A percentile compares a stretch with the other conserved stretches of the same genome.
phyloP scores from a whole-genome alignment of 306 rosid species.

The Fagus crenata region DNA sequence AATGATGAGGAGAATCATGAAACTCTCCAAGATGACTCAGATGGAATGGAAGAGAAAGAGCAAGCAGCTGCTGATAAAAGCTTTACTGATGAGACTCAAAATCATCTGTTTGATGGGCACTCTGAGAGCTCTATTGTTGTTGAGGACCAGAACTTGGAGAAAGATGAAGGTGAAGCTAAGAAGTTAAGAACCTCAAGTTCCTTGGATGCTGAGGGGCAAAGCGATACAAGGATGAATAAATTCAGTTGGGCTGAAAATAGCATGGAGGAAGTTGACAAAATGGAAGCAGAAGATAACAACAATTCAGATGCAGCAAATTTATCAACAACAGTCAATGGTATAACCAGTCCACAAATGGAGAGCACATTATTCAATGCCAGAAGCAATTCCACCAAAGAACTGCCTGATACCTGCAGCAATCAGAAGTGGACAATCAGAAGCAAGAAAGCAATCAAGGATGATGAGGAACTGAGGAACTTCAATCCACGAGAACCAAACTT shows the following conservation, averaged over 20 bases:
- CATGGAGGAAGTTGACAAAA: neutral
- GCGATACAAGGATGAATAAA: slow-evolving; percentile 9
- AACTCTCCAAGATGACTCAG: slow-evolving; percentile 31
- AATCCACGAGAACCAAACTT: slow-evolving; percentile 78
- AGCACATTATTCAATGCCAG: slow-evolving; percentile 3
- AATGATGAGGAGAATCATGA: neutral
- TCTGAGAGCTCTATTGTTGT: neutral
- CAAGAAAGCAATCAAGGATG: slow-evolving; percentile 44
- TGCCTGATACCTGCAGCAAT: slow-evolving; percentile 23
- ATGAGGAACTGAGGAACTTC: slow-evolving; percentile 55
- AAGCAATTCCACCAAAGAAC: slow-evolving; percentile 26
- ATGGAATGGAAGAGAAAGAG: slow-evolving; percentile 12
- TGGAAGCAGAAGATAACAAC: slow-evolving; percentile 14
- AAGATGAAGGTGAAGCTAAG: slow-evolving; percentile 18
- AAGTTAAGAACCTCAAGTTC: slow-evolving; percentile 11
- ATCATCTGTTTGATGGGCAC: slow-evolving; percentile 10
- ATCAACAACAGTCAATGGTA: neutral
- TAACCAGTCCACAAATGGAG: slow-evolving; percentile 25
- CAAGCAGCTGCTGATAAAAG: slow-evolving; percentile 13
- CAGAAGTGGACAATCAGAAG: slow-evolving; percentile 36
- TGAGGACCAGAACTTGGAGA: slow-evolving; percentile 14
- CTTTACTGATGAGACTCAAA: slow-evolving; percentile 3
- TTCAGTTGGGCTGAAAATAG: slow-evolving; percentile 14
- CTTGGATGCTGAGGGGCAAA: slow-evolving; percentile 14
- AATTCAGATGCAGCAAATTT: neutral